Conservation (phyloP, 2,329 filamentous ascomycete genomes). For the Falciphora oryzae region DNA sequence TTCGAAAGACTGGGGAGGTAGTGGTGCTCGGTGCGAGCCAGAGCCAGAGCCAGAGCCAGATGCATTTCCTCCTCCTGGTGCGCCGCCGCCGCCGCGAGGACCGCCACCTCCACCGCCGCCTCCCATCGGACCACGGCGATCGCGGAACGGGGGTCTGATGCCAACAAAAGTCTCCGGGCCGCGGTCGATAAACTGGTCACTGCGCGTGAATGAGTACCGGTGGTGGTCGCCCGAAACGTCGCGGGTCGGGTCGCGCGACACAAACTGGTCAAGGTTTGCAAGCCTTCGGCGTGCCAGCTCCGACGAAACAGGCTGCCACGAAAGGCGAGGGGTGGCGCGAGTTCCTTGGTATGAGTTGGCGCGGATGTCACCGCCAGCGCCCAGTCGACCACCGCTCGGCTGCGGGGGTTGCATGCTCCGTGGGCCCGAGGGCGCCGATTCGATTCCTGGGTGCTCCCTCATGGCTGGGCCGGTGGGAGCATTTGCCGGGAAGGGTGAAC, state of each 20-base stretch:
- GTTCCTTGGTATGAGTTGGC: slow-evolving; percentile 24
- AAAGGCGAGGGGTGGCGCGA: slow-evolving; percentile 34
- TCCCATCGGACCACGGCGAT: slow-evolving; percentile 28
- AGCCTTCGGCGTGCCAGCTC: slow-evolving; percentile 61
- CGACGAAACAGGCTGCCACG: slow-evolving; percentile 54
- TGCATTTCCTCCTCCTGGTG: not conserved
- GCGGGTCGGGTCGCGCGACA: slow-evolving; percentile 29
- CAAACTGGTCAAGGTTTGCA: slow-evolving; percentile 45
- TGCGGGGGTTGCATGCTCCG: slow-evolving; percentile 6
- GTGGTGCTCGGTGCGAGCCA: not conserved
- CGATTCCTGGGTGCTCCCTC: slow-evolving; percentile 23
- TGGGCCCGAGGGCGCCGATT: slow-evolving; percentile 29
- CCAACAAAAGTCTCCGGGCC: slow-evolving; percentile 65
- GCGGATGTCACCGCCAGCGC: slow-evolving; percentile 13
- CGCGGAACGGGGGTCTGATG: slow-evolving; percentile 53
- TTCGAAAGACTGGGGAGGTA: slow-evolving; percentile 7
- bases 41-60: slow-evolving; percentile 3
- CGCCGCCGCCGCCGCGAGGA: slow-evolving; percentile 1
- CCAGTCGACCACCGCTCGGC: slow-evolving; percentile 13
- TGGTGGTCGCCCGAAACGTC: slow-evolving; percentile 51
- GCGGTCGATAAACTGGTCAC: slow-evolving; percentile 61
- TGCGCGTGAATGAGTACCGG: slow-evolving; percentile 67
- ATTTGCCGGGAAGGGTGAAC: slow-evolving; percentile 15
- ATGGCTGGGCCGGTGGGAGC: slow-evolving; percentile 24
- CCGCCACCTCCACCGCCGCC: not conserved